Percentiles rank a stretch among this genome's conserved stretches.
phyloP scores from a whole-genome alignment of 2,329 filamentous ascomycete species.

The Cercospora canescens region DNA sequence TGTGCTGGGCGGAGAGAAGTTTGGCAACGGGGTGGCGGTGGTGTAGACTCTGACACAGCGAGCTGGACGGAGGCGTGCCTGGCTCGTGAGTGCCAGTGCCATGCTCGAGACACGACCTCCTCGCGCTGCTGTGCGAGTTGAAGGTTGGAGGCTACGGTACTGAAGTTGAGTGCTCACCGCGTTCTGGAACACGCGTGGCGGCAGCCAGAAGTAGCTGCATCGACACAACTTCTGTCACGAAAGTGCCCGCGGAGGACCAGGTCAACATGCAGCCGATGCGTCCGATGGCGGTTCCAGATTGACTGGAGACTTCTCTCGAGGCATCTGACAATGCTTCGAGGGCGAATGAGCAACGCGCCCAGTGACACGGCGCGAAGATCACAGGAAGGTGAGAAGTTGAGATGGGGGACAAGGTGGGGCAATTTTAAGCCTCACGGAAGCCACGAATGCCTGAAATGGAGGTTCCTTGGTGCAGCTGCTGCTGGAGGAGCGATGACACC shows the following conservation, averaged over 20 bases:
- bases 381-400: not conserved
- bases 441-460: not conserved
- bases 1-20: slow-evolving; percentile 14
- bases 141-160: not conserved
- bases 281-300: not conserved
- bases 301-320: not conserved
- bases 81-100: not conserved
- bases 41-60: slow-evolving; percentile 21
- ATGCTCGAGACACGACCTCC: not conserved
- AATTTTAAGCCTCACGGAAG: not conserved
- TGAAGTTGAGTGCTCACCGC: not conserved
- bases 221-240: not conserved
- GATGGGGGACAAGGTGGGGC: not conserved
- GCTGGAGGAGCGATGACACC: not conserved
- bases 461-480: not conserved
- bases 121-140: not conserved
- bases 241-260: not conserved
- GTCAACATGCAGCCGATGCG: not conserved
- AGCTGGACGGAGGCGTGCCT: slow-evolving; percentile 8
- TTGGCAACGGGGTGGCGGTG: slow-evolving; percentile 11
- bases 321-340: not conserved
- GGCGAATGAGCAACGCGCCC: not conserved
- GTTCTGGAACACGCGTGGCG: not conserved
- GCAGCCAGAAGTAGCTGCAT: not conserved
- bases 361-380: not conserved